Evolutionary conservation across 805 yeast species (phyloP), one percentile per base, ranked within the genome.

Genomic region (Candida sanyiensis): DNA sequence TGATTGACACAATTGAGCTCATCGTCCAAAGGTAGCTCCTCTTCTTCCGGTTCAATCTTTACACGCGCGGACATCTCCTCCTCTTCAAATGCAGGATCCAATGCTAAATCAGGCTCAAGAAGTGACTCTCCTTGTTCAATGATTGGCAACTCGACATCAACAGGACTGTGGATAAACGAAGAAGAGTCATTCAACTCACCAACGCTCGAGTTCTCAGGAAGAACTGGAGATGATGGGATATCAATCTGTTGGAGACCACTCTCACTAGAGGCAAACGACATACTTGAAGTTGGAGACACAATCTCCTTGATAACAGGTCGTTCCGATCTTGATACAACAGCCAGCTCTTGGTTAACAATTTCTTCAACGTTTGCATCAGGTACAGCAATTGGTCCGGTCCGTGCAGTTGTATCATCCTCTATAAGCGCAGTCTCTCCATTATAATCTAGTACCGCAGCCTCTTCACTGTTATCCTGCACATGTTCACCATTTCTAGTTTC

Each of bases 1-100:
- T 13, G 28, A 8, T 34, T 35, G 3, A 26, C 23, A 18, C 22
- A 31, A 16, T 31, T 39, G 19, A 31, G 21, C 30, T 39, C 29
- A 17, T 23, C 21, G 15, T 23, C 29, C 22, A 31, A 22, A n/a
- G n/a, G n/a, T n/a, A n/a, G n/a, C n/a, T n/a, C n/a, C n/a, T n/a
- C n/a, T n/a, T n/a, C n/a, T n/a, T n/a, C n/a, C n/a, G n/a, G n/a
- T n/a, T n/a, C n/a, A n/a, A n/a, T n/a, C n/a, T n/a, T n/a, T n/a
- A n/a, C n/a, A n/a, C n/a, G n/a, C n/a, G n/a, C n/a, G n/a, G n/a
- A n/a, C n/a, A n/a, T n/a, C n/a, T n/a, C n/a, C n/a, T n/a, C n/a
- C n/a, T n/a, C 8, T 21, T 31, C 34, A 11, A 31, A n/a, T 3
- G 34, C 26, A n/a, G 17, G 34, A 6, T 31, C 9, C 12, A 22